Conservation (phyloP, 73 alveolate species). For the Tetrahymena borealis region DNA sequence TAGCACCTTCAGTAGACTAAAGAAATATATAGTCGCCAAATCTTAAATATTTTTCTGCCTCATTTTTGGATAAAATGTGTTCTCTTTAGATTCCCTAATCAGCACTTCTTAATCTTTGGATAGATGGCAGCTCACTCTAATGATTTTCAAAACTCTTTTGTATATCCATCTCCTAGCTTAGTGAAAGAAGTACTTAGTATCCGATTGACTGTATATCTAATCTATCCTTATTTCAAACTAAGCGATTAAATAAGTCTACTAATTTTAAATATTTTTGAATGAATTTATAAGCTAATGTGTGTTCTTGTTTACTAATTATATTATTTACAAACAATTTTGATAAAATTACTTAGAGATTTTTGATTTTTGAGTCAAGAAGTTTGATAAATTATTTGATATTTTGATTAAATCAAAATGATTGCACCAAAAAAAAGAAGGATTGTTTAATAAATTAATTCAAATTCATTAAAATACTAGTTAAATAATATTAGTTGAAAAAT, state of each 20-base stretch:
- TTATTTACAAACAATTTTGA: background rate
- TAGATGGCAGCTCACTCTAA: too few species aligned
- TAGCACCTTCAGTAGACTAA: background rate
- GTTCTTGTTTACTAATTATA: background rate
- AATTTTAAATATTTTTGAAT: background rate
- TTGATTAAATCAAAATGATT: too few species aligned
- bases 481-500: too few species aligned
- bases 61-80: background rate
- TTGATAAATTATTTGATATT: too few species aligned
- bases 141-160: background rate
- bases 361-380: too few species aligned
- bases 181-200: too few species aligned
- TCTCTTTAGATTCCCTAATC: background rate
- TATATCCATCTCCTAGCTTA: background rate
- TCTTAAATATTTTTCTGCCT: background rate
- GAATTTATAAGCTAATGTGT: background rate
- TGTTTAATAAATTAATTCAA: too few species aligned
- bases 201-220: too few species aligned
- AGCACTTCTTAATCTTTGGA: background rate
- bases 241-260: background rate
- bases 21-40: background rate
- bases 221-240: too few species aligned
- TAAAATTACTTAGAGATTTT: background rate
- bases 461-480: too few species aligned
- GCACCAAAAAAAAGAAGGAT: too few species aligned